Evolutionary conservation across 768 basidiomycete species (phyloP).

Genomic region (Russula griseocarnosa): DNA sequence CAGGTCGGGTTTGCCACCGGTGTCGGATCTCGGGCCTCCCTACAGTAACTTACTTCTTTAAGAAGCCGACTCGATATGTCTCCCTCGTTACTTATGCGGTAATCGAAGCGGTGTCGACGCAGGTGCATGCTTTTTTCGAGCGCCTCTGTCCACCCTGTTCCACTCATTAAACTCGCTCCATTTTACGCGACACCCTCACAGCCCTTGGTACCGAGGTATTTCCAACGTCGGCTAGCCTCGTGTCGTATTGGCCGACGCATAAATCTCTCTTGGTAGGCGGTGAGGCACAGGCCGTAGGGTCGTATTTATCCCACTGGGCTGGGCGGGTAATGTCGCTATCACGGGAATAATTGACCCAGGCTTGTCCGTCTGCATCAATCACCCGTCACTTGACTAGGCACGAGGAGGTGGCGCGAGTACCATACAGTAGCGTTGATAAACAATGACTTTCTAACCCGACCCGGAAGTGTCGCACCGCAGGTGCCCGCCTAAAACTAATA

Average conservation of each 20-base stretch:
- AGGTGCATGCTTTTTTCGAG: not conserved
- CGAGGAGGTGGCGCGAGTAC: not conserved
- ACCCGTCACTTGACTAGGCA: constrained; percentile 9
- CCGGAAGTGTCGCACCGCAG: not conserved
- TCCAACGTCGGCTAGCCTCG: not conserved
- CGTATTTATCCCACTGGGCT: not conserved
- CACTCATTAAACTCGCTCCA: not conserved
- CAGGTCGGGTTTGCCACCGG: not conserved
- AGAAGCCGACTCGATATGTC: not conserved
- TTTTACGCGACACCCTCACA: not conserved
- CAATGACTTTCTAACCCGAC: not conserved
- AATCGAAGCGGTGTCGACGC: not conserved
- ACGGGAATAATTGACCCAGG: not conserved
- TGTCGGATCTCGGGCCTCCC: constrained; percentile 3
- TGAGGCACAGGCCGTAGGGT: not conserved
- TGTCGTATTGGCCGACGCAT: not conserved
- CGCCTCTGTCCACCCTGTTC: not conserved
- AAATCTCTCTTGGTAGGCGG: not conserved
- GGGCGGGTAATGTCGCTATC: not conserved
- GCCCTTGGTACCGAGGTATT: not conserved
- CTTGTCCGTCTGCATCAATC: not conserved
- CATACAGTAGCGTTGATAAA: not conserved
- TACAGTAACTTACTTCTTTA: not conserved
- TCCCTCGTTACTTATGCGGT: not conserved
- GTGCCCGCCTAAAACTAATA: not conserved